Evolutionary conservation across 805 yeast genomes (phyloP).

Genomic region (Sugiyamaella mastotermitis): DNA sequence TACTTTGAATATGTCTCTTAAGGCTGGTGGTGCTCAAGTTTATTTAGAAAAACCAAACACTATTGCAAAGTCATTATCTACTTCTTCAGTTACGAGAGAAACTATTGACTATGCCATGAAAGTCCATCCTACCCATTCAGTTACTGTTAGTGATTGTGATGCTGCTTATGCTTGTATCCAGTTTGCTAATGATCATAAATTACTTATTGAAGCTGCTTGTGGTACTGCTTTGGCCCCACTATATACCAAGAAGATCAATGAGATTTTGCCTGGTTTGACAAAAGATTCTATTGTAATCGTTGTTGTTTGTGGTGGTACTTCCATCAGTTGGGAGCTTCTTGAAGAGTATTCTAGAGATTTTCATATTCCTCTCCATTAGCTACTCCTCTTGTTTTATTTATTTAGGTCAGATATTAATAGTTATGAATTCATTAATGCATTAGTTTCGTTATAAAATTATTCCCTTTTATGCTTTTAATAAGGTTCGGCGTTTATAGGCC

Average conservation of each 20-base stretch:
- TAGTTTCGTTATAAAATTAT: too few relatives aligned
- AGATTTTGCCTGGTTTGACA: constrained; percentile 21
- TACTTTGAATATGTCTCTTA: constrained; percentile 47
- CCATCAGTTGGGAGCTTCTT: constrained; percentile 24
- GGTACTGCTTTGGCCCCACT: constrained; percentile 57
- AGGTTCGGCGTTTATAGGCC: constrained; percentile 38
- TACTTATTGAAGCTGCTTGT: constrained; percentile 65
- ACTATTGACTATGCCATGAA: constrained; percentile 42
- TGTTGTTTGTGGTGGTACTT: constrained; percentile 55
- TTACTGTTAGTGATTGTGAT: constrained; percentile 47
- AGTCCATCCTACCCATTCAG: constrained; percentile 36
- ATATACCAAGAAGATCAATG: constrained; percentile 20
- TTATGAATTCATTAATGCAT: background rate
- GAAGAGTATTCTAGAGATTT: constrained; percentile 21
- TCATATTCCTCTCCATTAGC: constrained; percentile 15
- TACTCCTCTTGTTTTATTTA: background rate
- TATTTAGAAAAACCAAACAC: constrained; percentile 40
- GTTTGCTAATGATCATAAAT: constrained; percentile 46
- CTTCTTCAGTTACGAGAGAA: constrained; percentile 47
- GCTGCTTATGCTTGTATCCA: constrained; percentile 48
- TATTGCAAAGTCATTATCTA: constrained; percentile 60
- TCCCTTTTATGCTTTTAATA: background rate
- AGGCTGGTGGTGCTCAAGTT: constrained; percentile 40
- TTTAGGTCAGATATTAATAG: background rate
- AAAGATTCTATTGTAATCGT: constrained; percentile 43